Conservation (phyloP, 2,329 filamentous ascomycete species). For the Plenodomus lindquistii region DNA sequence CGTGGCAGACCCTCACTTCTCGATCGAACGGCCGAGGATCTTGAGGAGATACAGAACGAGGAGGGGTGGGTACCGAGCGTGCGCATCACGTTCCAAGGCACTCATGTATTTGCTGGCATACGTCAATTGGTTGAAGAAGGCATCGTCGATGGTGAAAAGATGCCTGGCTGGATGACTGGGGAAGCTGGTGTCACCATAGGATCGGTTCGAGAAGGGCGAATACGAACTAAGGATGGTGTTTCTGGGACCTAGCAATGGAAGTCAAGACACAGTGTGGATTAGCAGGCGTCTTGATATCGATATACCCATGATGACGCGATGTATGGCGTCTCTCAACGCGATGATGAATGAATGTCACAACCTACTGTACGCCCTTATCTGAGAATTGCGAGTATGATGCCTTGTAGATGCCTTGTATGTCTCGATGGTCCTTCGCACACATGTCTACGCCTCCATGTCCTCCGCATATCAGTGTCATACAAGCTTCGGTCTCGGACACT, state of each 20-base stretch:
- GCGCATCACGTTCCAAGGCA: constrained; percentile 71
- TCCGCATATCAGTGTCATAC: no score
- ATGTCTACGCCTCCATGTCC: no score
- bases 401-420: no score
- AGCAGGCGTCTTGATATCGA: constrained; percentile 21
- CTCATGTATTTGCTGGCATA: constrained; percentile 80
- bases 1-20: constrained; percentile 39
- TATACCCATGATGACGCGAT: constrained; percentile 30
- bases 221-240: constrained; percentile 45
- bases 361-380: no score
- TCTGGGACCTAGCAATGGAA: constrained; percentile 27
- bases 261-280: constrained; percentile 9
- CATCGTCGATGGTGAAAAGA: constrained; percentile 72
- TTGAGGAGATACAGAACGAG: constrained; percentile 28
- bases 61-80: constrained; percentile 61
- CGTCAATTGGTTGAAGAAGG: constrained; percentile 77
- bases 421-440: no score
- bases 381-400: no score
- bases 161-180: constrained; percentile 91
- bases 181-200: constrained; percentile 80
- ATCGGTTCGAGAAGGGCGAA: constrained; percentile 67
- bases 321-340: constrained; percentile 13
- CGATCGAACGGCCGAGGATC: constrained; percentile 38
- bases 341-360: neutral
- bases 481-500: no score